Evolutionary conservation across 2,329 filamentous ascomycete species (phyloP).

Genomic region (Trichoderma sp.): DNA sequence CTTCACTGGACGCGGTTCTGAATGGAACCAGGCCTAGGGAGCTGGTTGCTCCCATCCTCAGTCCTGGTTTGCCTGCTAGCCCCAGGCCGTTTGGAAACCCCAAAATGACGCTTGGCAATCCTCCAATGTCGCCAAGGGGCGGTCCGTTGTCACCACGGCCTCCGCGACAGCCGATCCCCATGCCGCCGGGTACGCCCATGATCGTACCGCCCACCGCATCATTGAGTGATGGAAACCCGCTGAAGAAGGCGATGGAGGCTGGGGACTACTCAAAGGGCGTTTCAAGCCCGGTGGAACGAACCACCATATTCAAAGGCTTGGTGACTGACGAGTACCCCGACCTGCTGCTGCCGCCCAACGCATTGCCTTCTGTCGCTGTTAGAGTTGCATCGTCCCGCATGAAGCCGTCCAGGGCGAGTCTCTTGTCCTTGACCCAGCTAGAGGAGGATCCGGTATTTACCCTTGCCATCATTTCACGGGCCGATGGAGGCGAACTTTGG

Average conservation of each 20-base stretch:
- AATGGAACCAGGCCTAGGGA: conserved; percentile 36
- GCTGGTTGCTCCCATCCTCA: conserved; percentile 48
- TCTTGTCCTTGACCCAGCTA: conserved; percentile 72
- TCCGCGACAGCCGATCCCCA: conserved; percentile 68
- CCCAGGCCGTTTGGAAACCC: conserved; percentile 56
- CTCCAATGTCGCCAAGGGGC: conserved; percentile 63
- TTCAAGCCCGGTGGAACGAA: conserved; percentile 43
- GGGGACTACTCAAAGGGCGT: conserved; percentile 33
- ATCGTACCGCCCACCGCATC: conserved; percentile 41
- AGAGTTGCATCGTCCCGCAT: conserved; percentile 92
- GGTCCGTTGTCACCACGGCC: conserved; percentile 68
- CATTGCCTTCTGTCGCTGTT: conserved; percentile 78
- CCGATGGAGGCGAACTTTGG: conserved; percentile 78
- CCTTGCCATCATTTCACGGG: conserved; percentile 76
- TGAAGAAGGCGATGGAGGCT: conserved; percentile 16
- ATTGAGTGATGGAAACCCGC: conserved; percentile 12
- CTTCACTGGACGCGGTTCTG: conserved; percentile 53
- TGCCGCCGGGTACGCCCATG: conserved; percentile 67
- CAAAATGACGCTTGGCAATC: conserved; percentile 51
- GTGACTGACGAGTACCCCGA: conserved; percentile 84
- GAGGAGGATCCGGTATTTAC: conserved; percentile 96
- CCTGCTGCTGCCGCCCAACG: conserved; percentile 81
- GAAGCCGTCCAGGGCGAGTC: conserved; percentile 83
- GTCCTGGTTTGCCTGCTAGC: conserved; percentile 58
- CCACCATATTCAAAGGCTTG: conserved; percentile 69